Conservation (phyloP, 1,139 yeast species). For the Yamadazyma spencermartinsiae region DNA sequence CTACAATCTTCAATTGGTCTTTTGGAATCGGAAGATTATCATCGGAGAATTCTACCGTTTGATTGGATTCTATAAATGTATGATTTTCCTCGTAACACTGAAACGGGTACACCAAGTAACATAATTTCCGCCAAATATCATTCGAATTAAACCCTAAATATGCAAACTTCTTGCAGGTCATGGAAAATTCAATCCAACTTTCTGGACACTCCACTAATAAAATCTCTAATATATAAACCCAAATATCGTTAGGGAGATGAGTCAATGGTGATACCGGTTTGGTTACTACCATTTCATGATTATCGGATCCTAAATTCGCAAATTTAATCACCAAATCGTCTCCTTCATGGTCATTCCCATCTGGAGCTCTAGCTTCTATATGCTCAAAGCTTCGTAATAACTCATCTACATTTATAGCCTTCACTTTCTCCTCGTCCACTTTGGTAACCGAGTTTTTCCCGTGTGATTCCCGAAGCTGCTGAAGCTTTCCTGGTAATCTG, state of each 20-base stretch:
- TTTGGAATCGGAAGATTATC: constrained; percentile 37
- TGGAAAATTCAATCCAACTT: constrained; percentile 65
- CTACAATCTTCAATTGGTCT: constrained; percentile 44
- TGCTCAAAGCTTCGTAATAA: constrained; percentile 33
- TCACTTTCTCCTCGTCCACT: constrained; percentile 34
- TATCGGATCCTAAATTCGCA: constrained; percentile 32
- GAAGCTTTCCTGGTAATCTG: constrained; percentile 34
- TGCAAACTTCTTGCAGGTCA: constrained; percentile 63
- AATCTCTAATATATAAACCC: constrained; percentile 53
- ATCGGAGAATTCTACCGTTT: constrained; percentile 18
- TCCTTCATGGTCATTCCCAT: constrained; percentile 18
- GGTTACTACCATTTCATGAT: constrained; percentile 23
- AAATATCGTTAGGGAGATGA: constrained; percentile 63
- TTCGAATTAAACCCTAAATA: constrained; percentile 59
- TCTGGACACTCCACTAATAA: constrained; percentile 57
- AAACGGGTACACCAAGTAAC: constrained; percentile 54
- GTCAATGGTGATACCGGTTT: constrained; percentile 57
- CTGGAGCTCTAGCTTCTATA: constrained; percentile 31
- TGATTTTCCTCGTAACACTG: constrained; percentile 54
- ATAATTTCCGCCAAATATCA: constrained; percentile 57
- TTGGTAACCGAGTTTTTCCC: constrained; percentile 32
- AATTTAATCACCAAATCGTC: constrained; percentile 27
- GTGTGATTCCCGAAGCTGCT: constrained; percentile 25
- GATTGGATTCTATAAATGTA: constrained; percentile 15
- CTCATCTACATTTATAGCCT: constrained; percentile 38